Base-by-base conservation (phyloP, 148 eudicot species). In the Cornus controversa region DNA sequence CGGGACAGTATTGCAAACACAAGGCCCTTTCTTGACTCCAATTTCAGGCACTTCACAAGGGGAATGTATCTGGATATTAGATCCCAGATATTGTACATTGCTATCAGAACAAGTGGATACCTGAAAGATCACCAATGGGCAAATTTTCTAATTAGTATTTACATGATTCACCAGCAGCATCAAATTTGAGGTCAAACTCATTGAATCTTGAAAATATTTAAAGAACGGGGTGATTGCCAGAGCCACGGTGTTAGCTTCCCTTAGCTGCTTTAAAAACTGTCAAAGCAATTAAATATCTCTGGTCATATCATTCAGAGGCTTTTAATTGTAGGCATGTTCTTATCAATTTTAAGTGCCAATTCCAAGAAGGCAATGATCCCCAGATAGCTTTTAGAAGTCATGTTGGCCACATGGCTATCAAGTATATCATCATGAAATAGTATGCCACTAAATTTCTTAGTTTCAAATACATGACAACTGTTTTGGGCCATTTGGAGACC, bases 91-190 rank as follows among this genome's bases (percentile, higher is more conserved):
- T 90, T 90, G 87, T 84, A 92, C 90, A 81, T 82, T 20, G 94
- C 97, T 67, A 90, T 80, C 86, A 92, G 73, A 70, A 92, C 92
- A 29, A 90, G 82, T 16, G 92, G 25, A 74, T 89, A 92, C 96
- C 93, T 92, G 82, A 66, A 64, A 42, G n/a, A 68, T 69, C 22
- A 31, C 8, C 28, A 29, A 27, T 15, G 8, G 10, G 26, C 16
- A 75, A 11, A 13, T n/a, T 24, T 45, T 75, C 40, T 67, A 24
- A 65, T n/a, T 10, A 0, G 8, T 3, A 22, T 64, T 40, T 23
- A 34, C 13, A 23, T 24, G 20, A 40, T 37, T n/a, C 57, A 50
- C 57, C 57, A 7, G 20, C 18, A 50, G 57, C 4, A 5, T 50
- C 57, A 60, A 60, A 60, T 18, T 60, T n/a, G 23, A 60, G 8